Base-by-base conservation (phyloP, 2,329 filamentous ascomycete species). In the Ophiostoma pallidulum region DNA sequence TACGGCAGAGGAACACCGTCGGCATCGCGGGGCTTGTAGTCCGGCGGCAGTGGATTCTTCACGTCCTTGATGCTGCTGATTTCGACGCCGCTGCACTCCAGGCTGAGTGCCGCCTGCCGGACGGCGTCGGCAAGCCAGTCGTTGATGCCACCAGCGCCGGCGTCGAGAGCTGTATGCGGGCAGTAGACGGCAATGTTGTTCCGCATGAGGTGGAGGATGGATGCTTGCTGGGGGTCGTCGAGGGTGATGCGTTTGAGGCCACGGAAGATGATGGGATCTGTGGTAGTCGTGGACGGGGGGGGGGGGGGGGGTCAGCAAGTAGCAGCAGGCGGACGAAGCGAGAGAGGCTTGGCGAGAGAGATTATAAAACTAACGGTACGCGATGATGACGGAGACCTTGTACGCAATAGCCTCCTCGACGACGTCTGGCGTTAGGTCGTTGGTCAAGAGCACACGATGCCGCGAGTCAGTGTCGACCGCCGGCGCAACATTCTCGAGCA, bases 231-330 rank as follows among this genome's bases (percentile, higher is more conserved):
- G 9, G 87, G 77, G 61, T 98, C 86, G 52, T 75, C 75, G 41
- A 89, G 77, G 29, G 87, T 94, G 61, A 98, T 71, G 54, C 86
- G 84, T 67, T 96, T 98, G 56, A 98, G 74, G 45, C 86, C 86
- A 41, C 86, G 81, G 72, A 98, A 98, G 62, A 98, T 97, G 62
- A 97, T 92, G 19, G 92, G 92, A 66, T 98, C 87, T 94, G 18
- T n/a, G n/a, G n/a, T n/a, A n/a, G n/a, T n/a, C n/a, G n/a, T n/a
- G n/a, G n/a, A n/a, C n/a, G n/a, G n/a, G n/a, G n/a, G n/a, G n/a
- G n/a, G n/a, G n/a, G n/a, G n/a, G n/a, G n/a, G n/a, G n/a, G n/a
- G n/a, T n/a, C n/a, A n/a, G n/a, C n/a, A n/a, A n/a, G n/a, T n/a
- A n/a, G n/a, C n/a, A n/a, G n/a, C n/a, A n/a, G n/a, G n/a, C n/a